Base-by-base conservation (phyloP, 179 eudicot species). In the Silene coronaria region DNA sequence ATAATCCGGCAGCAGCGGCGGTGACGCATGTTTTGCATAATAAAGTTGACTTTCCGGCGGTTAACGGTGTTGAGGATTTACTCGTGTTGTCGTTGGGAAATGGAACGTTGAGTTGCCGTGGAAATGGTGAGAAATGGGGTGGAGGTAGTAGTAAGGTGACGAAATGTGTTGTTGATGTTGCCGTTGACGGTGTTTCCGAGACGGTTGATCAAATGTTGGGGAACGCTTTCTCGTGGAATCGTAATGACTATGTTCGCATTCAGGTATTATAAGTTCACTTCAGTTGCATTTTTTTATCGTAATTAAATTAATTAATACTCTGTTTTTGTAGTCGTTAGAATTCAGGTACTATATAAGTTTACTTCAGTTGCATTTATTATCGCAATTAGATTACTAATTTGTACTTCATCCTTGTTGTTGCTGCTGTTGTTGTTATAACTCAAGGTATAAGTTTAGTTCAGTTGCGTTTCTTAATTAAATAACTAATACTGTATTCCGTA, bases 171-270 rank as follows among this genome's bases (percentile, higher is more conserved):
- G 86, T 92, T 23, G 89, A 85, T 24, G 87, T 89, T 67, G 97
- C 83, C 2, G 84, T 86, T 17, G 98, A 94, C 75, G 98, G 98
- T 48, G 92, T 94, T 34, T 92, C 97, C 0, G 98, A 94, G 62
- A 92, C 92, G 9, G 75, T 92, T 17, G 98, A 94, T 58, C 98
- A 94, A 74, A 88, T 94, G 90, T 62, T 94, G 24, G 97, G 97
- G 3, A 92, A 92, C 73, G 92, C 94, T 9, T 94, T 94, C 74
- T 86, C 85, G 62, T 90, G 91, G 89, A 94, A 89, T 32, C 96
- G 86, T 7, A 76, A 61, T 23, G 96, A 89, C 67, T 92, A 94
- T 81, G 84, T 94, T 64, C 78, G 98, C 75, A 85, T 94, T 89
- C 97, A 93, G 98, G 98, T 91, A 74, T 22, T 53, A 26, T 19